Percentiles rank a stretch among this genome's conserved stretches.
Evolutionary conservation across 2,329 filamentous ascomycete genomes (phyloP).

Genomic region (Hymenoscyphus scutula): DNA sequence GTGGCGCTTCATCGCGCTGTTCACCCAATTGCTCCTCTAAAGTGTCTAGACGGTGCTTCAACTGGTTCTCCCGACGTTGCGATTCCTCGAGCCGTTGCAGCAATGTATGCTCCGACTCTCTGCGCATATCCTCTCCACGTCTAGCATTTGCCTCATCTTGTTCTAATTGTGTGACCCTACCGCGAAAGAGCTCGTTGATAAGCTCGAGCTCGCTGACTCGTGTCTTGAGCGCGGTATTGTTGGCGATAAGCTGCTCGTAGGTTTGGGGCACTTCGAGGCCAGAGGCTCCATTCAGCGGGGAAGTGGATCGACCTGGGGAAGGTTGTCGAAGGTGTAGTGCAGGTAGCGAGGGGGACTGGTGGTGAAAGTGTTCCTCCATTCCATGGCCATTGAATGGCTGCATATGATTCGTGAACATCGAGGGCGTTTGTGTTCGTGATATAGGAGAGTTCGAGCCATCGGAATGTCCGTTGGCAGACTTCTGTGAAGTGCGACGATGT

Average conservation of each 20-base stretch:
- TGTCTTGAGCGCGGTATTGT: slow-evolving; percentile 88
- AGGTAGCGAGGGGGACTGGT: slow-evolving; percentile 51
- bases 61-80: slow-evolving; percentile 73
- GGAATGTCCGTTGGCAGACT: slow-evolving; percentile 67
- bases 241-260: slow-evolving; percentile 75
- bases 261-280: slow-evolving; percentile 70
- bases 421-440: slow-evolving; percentile 75
- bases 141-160: slow-evolving; percentile 69
- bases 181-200: slow-evolving; percentile 81
- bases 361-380: slow-evolving; percentile 64
- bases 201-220: slow-evolving; percentile 93
- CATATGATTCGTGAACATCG: slow-evolving; percentile 70
- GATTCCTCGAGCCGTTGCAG: slow-evolving; percentile 61
- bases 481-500: slow-evolving; percentile 66
- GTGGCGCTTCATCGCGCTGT: slow-evolving; percentile 43
- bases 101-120: slow-evolving; percentile 53
- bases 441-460: slow-evolving; percentile 77
- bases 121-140: slow-evolving; percentile 56
- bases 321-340: slow-evolving; percentile 52
- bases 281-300: slow-evolving; percentile 52
- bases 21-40: slow-evolving; percentile 56
- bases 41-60: slow-evolving; percentile 81
- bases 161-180: slow-evolving; percentile 72
- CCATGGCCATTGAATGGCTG: slow-evolving; percentile 73
- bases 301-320: slow-evolving; percentile 56